Evolutionary conservation across 805 yeast species (phyloP).

Genomic region (Tetrapisispora taiwanensis): DNA sequence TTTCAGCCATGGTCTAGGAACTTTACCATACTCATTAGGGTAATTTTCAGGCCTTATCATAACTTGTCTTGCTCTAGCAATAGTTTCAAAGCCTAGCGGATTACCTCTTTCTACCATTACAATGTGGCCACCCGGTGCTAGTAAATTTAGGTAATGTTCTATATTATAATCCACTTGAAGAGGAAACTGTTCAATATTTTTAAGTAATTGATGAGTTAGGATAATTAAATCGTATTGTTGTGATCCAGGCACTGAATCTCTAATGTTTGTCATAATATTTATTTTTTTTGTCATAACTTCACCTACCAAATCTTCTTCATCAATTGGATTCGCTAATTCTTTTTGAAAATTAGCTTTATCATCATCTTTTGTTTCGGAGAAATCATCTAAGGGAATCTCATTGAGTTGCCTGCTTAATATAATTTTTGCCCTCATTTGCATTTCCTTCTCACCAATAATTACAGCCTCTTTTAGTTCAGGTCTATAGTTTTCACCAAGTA

Average conservation of each 20-base stretch:
- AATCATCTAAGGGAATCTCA: slow-evolving; percentile 30
- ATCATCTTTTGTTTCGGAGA: not conserved
- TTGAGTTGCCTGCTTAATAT: slow-evolving; percentile 58
- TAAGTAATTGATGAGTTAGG: slow-evolving; percentile 67
- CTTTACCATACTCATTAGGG: slow-evolving; percentile 44
- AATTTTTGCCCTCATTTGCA: slow-evolving; percentile 74
- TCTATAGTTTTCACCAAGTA: slow-evolving; percentile 55
- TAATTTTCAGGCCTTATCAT: slow-evolving; percentile 77
- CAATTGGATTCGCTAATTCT: slow-evolving; percentile 11
- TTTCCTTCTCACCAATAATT: slow-evolving; percentile 56
- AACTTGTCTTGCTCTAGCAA: slow-evolving; percentile 84
- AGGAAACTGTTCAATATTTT: slow-evolving; percentile 52
- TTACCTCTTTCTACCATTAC: slow-evolving; percentile 82
- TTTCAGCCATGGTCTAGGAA: slow-evolving; percentile 58
- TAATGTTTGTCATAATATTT: slow-evolving; percentile 43
- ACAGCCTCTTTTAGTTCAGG: slow-evolving; percentile 63
- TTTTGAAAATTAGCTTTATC: not conserved
- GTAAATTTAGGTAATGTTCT: slow-evolving; percentile 45
- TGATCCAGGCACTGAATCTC: slow-evolving; percentile 40
- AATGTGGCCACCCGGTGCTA: slow-evolving; percentile 72
- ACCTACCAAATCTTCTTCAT: slow-evolving; percentile 34
- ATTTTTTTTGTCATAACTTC: slow-evolving; percentile 49
- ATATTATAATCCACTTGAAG: slow-evolving; percentile 60
- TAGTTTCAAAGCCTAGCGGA: slow-evolving; percentile 76
- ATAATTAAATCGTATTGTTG: slow-evolving; percentile 71